These are phyloP conservation scores for Phaseolus lunatus DNA, from an alignment of 306 rosid species.

Conservation along the genomic window DNA sequence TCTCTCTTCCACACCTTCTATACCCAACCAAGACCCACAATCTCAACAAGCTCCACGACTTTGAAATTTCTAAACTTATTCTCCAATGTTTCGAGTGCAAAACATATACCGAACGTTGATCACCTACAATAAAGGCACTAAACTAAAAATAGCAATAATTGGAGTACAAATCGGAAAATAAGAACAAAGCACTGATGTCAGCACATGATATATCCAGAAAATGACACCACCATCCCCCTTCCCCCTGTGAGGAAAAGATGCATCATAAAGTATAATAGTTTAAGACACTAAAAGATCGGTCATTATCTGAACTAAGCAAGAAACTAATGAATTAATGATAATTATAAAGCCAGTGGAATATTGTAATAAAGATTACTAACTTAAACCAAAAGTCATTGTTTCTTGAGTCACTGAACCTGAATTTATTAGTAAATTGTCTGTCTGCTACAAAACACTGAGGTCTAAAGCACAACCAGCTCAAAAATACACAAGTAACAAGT, in stretches of 20 bases:
- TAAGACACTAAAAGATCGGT: conserved; percentile 5
- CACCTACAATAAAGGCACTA: not conserved
- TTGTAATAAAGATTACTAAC: conserved; percentile 8
- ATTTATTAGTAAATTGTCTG: not conserved
- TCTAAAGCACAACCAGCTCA: not conserved
- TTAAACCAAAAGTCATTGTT: conserved; percentile 18
- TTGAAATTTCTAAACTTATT: not conserved
- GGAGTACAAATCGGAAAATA: not conserved
- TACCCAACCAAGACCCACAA: not conserved
- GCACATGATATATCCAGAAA: conserved; percentile 38
- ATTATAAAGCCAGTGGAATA: conserved; percentile 27
- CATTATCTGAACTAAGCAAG: conserved; percentile 23
- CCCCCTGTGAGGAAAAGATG: not conserved
- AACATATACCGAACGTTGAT: not conserved
- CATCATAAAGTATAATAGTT: conserved; percentile 4
- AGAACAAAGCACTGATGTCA: conserved; percentile 20
- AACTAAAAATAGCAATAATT: conserved; percentile 19
- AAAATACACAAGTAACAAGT: conserved; percentile 25
- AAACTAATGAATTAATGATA: not conserved
- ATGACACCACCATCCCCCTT: not conserved
- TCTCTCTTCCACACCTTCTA: not conserved
- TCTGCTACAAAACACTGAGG: conserved; percentile 22
- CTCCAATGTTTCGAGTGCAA: not conserved
- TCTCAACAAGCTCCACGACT: conserved; percentile 5
- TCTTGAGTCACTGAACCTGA: conserved; percentile 12